Evolutionary conservation across 495 filamentous ascomycete species (phyloP), one percentile per base, ranked within the genome.

Genomic region (Penicillium macrosclerotiorum): DNA sequence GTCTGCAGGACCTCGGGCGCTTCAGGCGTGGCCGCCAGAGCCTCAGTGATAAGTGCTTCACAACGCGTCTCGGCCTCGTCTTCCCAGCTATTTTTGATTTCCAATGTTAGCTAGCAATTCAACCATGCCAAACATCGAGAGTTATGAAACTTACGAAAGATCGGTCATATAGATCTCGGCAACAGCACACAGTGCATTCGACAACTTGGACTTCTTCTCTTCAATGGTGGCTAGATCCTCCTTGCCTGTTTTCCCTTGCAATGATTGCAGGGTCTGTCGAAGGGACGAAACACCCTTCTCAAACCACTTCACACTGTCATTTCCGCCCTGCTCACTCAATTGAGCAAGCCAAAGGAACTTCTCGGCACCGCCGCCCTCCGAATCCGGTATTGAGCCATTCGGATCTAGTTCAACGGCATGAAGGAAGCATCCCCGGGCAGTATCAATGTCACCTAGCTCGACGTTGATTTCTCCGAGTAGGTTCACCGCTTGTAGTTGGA

Each of bases 121-220:
- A 13, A 16, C n/a, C 1, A 3, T 13, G 34, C 26, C 32, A 1
- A 19, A 11, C 33, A 16, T 17, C 19, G 32, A 9, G 13, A 17
- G 12, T 12, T 11, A 18, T n/a, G 24, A 7, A 34, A 69, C 68
- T 55, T 58, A 75, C 65, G 79, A 86, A 49, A 99, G 76, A 72
- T 99, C 94, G 22, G 90, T 97, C 94, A 99, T 99, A 63, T 96
- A 97, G 24, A 96, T 86, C 65, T 99, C 94, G 0, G 86, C 81
- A 42, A 96, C 83, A 2, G 85, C 87, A 65, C 94, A 97, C 20
- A 99, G 75, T 4, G 90, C 89, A 49, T 84, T 87, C 1, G 88
- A 87, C 27, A 97, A 68, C 61, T 92, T 90, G 37, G 65, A 72
- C 58, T 82, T 82, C 69, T 90, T 88, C 58, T 93, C 86, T 14